Percentiles rank a stretch among this genome's conserved stretches.
Conservation (phyloP, 2,329 filamentous ascomycete species). For the Lasiodiplodia sp. region DNA sequence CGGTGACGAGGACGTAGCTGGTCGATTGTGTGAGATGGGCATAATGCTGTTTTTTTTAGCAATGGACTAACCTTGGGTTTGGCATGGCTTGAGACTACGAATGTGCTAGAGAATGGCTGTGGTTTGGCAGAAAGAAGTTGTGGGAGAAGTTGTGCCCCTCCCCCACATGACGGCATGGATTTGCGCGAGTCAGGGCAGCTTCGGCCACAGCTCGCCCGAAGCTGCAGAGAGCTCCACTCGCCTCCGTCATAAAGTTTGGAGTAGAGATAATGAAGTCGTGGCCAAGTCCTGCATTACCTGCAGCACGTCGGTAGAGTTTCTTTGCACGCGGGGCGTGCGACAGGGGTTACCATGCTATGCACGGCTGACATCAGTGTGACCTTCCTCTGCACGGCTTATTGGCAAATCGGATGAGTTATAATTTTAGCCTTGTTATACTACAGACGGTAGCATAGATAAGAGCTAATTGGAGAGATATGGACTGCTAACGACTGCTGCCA, state of each 20-base stretch:
- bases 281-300: neutral
- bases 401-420: too few species aligned
- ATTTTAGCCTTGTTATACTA: too few species aligned
- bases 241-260: neutral
- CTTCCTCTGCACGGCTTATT: too few species aligned
- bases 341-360: too few species aligned
- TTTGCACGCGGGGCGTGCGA: too few species aligned
- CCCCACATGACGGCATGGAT: constrained; percentile 3
- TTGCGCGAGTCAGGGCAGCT: neutral
- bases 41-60: rapidly evolving
- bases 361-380: too few species aligned
- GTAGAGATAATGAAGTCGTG: too few species aligned
- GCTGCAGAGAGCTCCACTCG: neutral
- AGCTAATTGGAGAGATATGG: too few species aligned
- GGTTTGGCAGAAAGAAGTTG: neutral
- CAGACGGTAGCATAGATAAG: too few species aligned
- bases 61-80: neutral
- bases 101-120: neutral
- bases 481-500: too few species aligned
- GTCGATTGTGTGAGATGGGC: neutral
- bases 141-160: neutral
- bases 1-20: constrained; percentile 36
- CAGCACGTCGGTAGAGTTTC: neutral
- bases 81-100: neutral
- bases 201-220: constrained; percentile 15